Evolutionary conservation across 1,284 basidiomycete genomes (phyloP), one percentile per base, ranked within the genome.

Genomic region (Ceratobasidium theobromae): DNA sequence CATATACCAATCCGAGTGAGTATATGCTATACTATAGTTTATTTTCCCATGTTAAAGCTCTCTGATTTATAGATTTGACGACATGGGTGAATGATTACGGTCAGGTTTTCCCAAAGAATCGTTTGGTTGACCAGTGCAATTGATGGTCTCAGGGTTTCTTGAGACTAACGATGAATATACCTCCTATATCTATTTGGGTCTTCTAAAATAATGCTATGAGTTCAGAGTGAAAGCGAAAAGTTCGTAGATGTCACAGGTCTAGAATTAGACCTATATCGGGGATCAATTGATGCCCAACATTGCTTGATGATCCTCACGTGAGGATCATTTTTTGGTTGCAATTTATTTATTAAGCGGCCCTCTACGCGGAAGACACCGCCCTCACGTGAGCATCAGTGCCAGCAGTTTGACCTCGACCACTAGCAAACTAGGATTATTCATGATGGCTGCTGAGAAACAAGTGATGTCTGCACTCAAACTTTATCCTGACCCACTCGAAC

Each of bases 21-120:
- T 52, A n/a, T n/a, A n/a, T n/a, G n/a, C n/a, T n/a, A n/a, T n/a
- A n/a, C n/a, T n/a, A n/a, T n/a, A n/a, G n/a, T n/a, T n/a, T n/a
- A n/a, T n/a, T n/a, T n/a, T n/a, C n/a, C n/a, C n/a, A n/a, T n/a
- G n/a, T n/a, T n/a, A n/a, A n/a, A n/a, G n/a, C n/a, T n/a, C n/a
- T n/a, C n/a, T n/a, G n/a, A n/a, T 52, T 52, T 18, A n/a, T 32
- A 52, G 49, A 52, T 16, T n/a, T 52, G 49, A 52, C 49, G 2
- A 58, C 55, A 1, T 65, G 60, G 60, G 60, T 53, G 33, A 51
- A 65, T n/a, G 60, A 53, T 33, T 65, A 65, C 40, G 35, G 35
- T 12, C 60, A 65, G 51, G 16, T 28, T 11, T 32, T 65, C 6
- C 60, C 60, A 9, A 53, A 65, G 18, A 53, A 65, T 28, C 38